Base-by-base conservation (phyloP, 2,329 filamentous ascomycete species). In the Neocatenulostroma microsporum region DNA sequence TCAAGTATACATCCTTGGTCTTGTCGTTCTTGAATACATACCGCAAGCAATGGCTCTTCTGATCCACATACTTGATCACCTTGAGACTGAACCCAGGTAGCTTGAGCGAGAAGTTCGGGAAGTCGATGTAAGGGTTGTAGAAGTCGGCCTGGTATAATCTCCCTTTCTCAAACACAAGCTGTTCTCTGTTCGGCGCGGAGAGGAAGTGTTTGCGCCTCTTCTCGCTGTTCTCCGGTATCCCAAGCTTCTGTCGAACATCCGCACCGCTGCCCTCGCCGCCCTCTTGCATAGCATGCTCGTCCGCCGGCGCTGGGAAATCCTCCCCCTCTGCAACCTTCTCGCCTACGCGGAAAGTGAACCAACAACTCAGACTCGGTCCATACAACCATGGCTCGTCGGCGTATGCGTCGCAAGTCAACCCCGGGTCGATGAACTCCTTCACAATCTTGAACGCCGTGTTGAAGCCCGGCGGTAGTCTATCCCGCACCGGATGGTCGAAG, bases 351-450 rank as follows among this genome's bases (percentile, higher is more conserved):
- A 59, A 44, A 2, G 48, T 54, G 33, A 58, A 57, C 55, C 55
- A 58, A 28, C 53, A 56, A 18, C 46, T 50, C 14, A 57, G 39
- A 27, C 43, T 80, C 0, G 85, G 80, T 0, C 89, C 89, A 53
- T 91, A 95, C 2, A 96, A 62, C 56, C 86, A 87, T 1, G 89
- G 91, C 50, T 74, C 70, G 54, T 96, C 88, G 2, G 84, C 84
- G 50, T 94, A 89, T 0, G 84, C 80, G 58, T 98, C 88, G 13
- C 88, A 89, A 3, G 91, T 82, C 1, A 98, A 65, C 0, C 86
- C 85, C 0, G 89, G 88, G 56, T 98, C 91, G 30, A 96, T 82
- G 67, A 80, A 84, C 78, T 84, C 89, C 53, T 84, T 84, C 19
- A 94, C 84, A 30, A 94, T 82, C 26, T 76, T 77, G 60, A 95